A percentile compares a stretch with the other conserved stretches of the same genome.
Evolutionary conservation across 2,329 filamentous ascomycete genomes (phyloP).

Genomic region (Pezizomycotina sp.): DNA sequence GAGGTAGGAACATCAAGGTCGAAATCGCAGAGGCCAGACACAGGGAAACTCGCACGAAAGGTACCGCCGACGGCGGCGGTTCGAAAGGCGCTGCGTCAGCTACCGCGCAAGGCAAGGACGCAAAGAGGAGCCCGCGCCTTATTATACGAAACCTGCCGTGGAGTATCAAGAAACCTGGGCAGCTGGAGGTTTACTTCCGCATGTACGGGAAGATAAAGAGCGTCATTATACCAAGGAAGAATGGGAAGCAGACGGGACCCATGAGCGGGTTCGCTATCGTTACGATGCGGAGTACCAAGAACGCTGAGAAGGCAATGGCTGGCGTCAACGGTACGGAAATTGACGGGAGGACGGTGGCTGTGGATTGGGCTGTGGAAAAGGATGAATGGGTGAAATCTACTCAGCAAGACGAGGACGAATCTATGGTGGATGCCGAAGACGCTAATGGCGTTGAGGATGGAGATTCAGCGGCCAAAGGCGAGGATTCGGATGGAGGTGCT

Average conservation of each 20-base stretch:
- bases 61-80: conserved; percentile 32
- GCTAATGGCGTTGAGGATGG: conserved; percentile 39
- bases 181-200: conserved; percentile 62
- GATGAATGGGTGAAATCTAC: conserved; percentile 58
- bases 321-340: conserved; percentile 77
- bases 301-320: conserved; percentile 75
- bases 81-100: conserved; percentile 20
- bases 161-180: conserved; percentile 76
- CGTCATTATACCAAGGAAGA: conserved; percentile 65
- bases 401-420: conserved; percentile 31
- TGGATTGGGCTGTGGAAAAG: conserved; percentile 95
- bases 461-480: conserved; percentile 30
- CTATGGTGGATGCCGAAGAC: conserved; percentile 41
- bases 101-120: conserved; percentile 36
- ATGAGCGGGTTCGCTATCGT: conserved; percentile 88
- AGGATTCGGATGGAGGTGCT: conserved; percentile 29
- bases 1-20: conserved; percentile 66
- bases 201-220: conserved; percentile 86
- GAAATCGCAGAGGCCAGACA: conserved; percentile 78
- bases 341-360: conserved; percentile 73
- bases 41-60: conserved; percentile 42
- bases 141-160: conserved; percentile 91
- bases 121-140: conserved; percentile 51
- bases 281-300: conserved; percentile 69
- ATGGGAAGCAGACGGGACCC: conserved; percentile 40